These are phyloP conservation scores for Chondrostereum purpureum DNA, from an alignment of 1,284 basidiomycete genomes.

Conservation along the genomic window DNA sequence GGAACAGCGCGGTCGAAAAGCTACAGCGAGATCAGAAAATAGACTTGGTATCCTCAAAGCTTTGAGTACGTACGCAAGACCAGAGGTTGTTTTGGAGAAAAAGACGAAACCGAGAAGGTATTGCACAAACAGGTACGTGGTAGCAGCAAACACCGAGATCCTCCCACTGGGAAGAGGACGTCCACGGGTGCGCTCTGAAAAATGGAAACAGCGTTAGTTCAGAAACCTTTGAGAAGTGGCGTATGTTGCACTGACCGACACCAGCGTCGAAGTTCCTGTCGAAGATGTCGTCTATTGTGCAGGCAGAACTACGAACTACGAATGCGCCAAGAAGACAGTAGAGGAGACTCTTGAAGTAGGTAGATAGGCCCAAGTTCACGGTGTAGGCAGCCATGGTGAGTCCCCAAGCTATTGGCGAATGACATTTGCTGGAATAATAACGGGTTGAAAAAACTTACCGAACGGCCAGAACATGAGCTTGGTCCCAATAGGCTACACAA, in stretches of 20 bases:
- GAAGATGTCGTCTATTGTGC: conserved; percentile 49
- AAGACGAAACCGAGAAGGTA: conserved; percentile 35
- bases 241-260: conserved; percentile 33
- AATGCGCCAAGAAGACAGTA: conserved; percentile 31
- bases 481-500: conserved; percentile 39
- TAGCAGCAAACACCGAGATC: conserved; percentile 34
- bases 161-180: conserved; percentile 43
- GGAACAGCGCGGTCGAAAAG: conserved; percentile 34
- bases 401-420: conserved; percentile 32
- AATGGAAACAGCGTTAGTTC: conserved; percentile 1
- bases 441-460: conserved; percentile 24
- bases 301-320: conserved; percentile 40
- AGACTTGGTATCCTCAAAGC: too few species aligned
- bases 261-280: conserved; percentile 44
- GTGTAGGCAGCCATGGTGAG: conserved; percentile 38
- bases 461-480: conserved; percentile 52
- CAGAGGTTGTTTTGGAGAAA: conserved; percentile 30
- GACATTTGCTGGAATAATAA: background rate
- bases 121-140: conserved; percentile 33
- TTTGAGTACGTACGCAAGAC: conserved; percentile 34
- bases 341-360: conserved; percentile 24
- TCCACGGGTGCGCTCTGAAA: conserved; percentile 37
- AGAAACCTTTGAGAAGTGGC: background rate
- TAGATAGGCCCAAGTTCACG: conserved; percentile 22
- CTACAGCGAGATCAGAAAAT: conserved; percentile 17